Percentiles rank a stretch among this genome's conserved stretches.
Evolutionary conservation across 73 alveolate species (phyloP).

Genomic region (Symbiodinium natans): DNA sequence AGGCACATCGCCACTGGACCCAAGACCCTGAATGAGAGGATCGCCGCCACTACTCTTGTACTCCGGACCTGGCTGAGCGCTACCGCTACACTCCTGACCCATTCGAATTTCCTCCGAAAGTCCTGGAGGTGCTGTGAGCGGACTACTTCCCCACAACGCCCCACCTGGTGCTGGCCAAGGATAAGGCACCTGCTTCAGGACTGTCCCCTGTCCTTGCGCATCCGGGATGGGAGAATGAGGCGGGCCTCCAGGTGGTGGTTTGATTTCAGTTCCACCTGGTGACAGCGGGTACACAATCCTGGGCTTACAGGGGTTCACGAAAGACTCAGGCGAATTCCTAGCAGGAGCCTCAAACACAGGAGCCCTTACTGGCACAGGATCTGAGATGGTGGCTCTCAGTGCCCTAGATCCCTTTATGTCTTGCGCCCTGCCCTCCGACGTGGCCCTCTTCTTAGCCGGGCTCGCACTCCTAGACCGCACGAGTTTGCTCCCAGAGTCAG

Average conservation of each 20-base stretch:
- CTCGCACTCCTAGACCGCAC: background rate
- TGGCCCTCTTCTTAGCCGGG: background rate
- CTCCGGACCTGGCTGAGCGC: too few species aligned
- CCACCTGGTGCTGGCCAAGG: background rate
- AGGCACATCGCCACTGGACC: too few species aligned
- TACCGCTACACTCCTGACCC: too few species aligned
- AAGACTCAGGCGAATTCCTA: background rate
- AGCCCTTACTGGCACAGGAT: background rate
- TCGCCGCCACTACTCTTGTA: too few species aligned
- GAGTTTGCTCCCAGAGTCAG: background rate
- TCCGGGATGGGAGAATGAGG: background rate
- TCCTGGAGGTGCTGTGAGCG: background rate
- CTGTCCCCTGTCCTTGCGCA: background rate
- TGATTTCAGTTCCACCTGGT: background rate
- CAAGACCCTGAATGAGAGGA: too few species aligned
- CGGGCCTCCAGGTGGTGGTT: background rate
- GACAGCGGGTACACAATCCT: background rate
- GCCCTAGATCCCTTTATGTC: background rate
- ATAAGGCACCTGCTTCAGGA: background rate
- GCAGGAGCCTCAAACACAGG: background rate
- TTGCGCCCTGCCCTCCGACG: background rate
- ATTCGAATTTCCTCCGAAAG: background rate
- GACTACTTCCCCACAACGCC: background rate
- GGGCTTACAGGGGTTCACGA: background rate
- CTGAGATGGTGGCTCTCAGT: background rate